Evolutionary conservation across 306 rosid genomes (phyloP), one percentile per base, ranked within the genome.

Genomic region (Ceratonia siliqua): DNA sequence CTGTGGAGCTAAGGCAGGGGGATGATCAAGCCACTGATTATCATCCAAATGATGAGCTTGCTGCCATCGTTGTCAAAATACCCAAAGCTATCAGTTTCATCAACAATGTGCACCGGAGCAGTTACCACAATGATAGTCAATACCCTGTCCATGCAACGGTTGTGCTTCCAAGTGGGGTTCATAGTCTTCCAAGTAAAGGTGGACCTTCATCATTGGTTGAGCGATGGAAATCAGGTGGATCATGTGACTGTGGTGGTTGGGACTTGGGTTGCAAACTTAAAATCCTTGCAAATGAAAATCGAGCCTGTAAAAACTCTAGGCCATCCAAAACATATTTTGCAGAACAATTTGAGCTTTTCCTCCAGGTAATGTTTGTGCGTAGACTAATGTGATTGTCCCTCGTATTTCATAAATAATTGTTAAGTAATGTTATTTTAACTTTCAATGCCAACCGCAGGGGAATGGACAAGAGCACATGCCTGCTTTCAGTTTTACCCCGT

Each of bases 241-340:
- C 88, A 32, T 94, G 99, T 58, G 99, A 94, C 78, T 94, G 99
- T 85, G 99, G 98, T 33, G 99, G 99, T 79, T 94, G 99, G 99
- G 99, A 94, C 81, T 67, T 92, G 86, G 99, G 96, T 63, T 94
- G 99, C 89, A 87, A 87, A 76, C 91, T 94, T 21, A 80, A 80
- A 82, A 70, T 92, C 66, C 83, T 90, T 33, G 86, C 82, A 50
- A 90, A 85, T 58, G 80, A 70, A 67, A 80, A 85, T 70, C 83
- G 82, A 72, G 58, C 65, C 18, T 22, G 57, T 70, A 73, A 69
- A 74, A 85, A 66, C 62, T 72, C 86, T 73, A 84, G 76, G 74
- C 74, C 85, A 21, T 78, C 87, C 18, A 78, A 85, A 70, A 66
- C 78, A 70, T 35, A 62, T 82, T 67, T 76, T 28, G 72, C 82